Percentiles rank a stretch among this genome's conserved stretches.
Conservation (phyloP, 2,329 filamentous ascomycete species). For the Scedosporium minutisporum region DNA sequence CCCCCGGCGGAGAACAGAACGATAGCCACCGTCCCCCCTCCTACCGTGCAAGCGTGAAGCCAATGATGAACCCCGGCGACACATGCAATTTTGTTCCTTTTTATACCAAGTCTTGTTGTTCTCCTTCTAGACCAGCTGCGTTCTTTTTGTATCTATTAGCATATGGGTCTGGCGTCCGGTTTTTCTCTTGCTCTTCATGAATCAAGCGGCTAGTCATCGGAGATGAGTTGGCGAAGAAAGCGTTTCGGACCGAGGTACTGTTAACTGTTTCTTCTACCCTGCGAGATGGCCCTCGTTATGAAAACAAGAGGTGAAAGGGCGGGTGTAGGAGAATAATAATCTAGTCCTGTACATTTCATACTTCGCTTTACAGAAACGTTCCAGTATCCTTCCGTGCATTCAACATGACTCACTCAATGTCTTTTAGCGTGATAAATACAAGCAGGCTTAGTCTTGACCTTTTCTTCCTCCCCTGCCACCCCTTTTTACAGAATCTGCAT, state of each 20-base stretch:
- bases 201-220: background rate
- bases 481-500: conserved; percentile 43
- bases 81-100: background rate
- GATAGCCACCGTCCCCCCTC: conserved; percentile 27
- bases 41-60: conserved; percentile 11
- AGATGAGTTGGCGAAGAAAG: background rate
- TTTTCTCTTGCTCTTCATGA: background rate
- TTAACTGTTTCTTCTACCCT: background rate
- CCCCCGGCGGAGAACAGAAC: conserved; percentile 34
- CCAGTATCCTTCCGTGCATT: background rate
- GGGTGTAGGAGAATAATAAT: no score
- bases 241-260: no score
- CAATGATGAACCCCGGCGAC: background rate
- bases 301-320: background rate
- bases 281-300: background rate
- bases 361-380: no score
- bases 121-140: background rate
- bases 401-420: background rate
- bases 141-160: conserved; percentile 5
- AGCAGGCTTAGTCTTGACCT: background rate
- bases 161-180: conserved; percentile 7
- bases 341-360: no score
- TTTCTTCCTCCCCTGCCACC: background rate
- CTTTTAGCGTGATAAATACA: background rate
- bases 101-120: background rate